A percentile compares a stretch with the other conserved stretches of the same genome.
phyloP scores from a whole-genome alignment of 306 rosid species.

The Astragalus glycyphyllos region DNA sequence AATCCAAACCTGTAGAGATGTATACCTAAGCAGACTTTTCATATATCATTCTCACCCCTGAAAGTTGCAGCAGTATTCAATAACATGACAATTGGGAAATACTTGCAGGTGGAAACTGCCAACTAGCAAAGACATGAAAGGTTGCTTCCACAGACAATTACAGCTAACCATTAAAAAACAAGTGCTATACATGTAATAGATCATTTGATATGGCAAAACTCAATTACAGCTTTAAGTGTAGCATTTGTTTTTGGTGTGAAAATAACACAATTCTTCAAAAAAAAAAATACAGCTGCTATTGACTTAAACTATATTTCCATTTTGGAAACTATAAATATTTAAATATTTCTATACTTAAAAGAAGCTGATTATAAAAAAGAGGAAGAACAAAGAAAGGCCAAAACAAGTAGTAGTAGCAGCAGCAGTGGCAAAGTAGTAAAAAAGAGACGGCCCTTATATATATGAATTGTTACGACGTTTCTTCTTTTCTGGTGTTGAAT shows the following conservation, averaged over 20 bases:
- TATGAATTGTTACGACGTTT: conserved; percentile 57
- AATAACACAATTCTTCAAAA: conserved; percentile 18
- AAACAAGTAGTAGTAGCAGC: background rate
- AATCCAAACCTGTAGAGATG: conserved; percentile 10
- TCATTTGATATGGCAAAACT: conserved; percentile 26
- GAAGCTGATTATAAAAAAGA: background rate
- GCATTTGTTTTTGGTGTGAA: conserved; percentile 20
- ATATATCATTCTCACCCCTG: conserved; percentile 23
- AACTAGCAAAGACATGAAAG: conserved; percentile 23
- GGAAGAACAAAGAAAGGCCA: background rate
- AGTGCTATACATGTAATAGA: conserved; percentile 39
- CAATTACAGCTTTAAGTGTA: conserved; percentile 39
- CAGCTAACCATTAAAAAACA: conserved; percentile 18
- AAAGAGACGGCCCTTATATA: conserved; percentile 18
- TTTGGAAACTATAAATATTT: conserved; percentile 32
- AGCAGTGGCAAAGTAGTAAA: no score
- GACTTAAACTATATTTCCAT: conserved; percentile 33
- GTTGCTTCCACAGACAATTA: conserved; percentile 2
- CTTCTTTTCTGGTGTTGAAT: conserved; percentile 86
- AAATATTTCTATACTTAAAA: conserved; percentile 21
- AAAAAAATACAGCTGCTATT: conserved; percentile 19
- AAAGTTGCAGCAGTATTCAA: conserved; percentile 15
- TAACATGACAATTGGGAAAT: conserved; percentile 4
- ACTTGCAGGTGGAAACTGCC: conserved; percentile 38
- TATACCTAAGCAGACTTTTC: background rate